These are phyloP conservation scores for Halenospora varia DNA, from an alignment of 495 filamentous ascomycete genomes.

Conservation along the genomic window DNA sequence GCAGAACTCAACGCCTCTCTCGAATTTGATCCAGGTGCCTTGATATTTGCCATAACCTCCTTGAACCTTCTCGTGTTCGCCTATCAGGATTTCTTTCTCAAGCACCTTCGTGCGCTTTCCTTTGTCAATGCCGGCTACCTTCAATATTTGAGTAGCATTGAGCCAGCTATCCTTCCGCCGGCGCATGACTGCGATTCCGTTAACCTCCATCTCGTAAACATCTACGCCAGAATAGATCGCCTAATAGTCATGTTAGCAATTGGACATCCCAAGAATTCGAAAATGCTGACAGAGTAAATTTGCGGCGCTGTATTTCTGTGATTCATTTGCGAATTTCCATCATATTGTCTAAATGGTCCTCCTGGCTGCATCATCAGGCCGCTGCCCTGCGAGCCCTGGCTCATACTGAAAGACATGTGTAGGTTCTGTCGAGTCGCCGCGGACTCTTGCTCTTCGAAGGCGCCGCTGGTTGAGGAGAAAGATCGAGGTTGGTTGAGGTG, in stretches of 20 bases:
- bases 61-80: slow-evolving; percentile 97
- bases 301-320: slow-evolving; percentile 57
- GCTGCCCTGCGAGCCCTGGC: slow-evolving; percentile 23
- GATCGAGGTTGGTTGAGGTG: slow-evolving; percentile 15
- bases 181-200: slow-evolving; percentile 88
- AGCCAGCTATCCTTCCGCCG: slow-evolving; percentile 88
- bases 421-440: slow-evolving; percentile 7
- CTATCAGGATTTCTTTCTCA: slow-evolving; percentile 93
- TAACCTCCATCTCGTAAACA: slow-evolving; percentile 97
- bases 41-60: slow-evolving; percentile 99
- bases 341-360: slow-evolving; percentile 22
- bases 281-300: slow-evolving; percentile 66
- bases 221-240: slow-evolving; percentile 91
- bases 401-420: slow-evolving; percentile 28
- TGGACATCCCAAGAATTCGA: background rate
- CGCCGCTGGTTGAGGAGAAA: slow-evolving; percentile 11
- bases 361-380: slow-evolving; percentile 23
- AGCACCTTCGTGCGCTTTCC: slow-evolving; percentile 95
- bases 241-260: slow-evolving; percentile 39
- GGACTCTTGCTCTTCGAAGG: slow-evolving; percentile 15
- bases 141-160: slow-evolving; percentile 92
- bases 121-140: slow-evolving; percentile 94
- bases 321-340: slow-evolving; percentile 29
- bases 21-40: slow-evolving; percentile 95
- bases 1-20: slow-evolving; percentile 86